phyloP scores from a whole-genome alignment of 495 filamentous ascomycete genomes.

The Astrothelium subdiscretum region DNA sequence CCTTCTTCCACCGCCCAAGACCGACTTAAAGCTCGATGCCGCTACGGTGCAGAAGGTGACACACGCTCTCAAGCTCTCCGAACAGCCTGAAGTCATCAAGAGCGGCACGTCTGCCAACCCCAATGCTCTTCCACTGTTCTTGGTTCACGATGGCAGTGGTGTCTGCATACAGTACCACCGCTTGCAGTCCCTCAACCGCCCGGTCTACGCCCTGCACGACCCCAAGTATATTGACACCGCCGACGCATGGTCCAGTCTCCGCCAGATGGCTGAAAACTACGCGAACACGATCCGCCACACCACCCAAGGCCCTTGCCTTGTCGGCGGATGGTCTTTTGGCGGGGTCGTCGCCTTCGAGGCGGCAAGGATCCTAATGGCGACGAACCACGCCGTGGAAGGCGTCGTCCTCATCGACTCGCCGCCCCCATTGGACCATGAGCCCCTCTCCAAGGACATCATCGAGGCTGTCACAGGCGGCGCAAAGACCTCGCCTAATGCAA shows the following conservation, averaged over 20 bases:
- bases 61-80: conserved; percentile 1
- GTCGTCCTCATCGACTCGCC: conserved; percentile 14
- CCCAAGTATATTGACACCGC: conserved; percentile 4
- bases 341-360: conserved; percentile 11
- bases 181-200: conserved; percentile 1
- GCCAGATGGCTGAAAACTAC: conserved; percentile 1
- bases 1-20: background rate
- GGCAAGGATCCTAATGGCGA: background rate
- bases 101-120: background rate
- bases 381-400: conserved; percentile 5
- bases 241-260: conserved; percentile 3
- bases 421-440: conserved; percentile 5
- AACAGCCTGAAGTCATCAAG: conserved; percentile 3
- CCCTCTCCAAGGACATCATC: conserved; percentile 6
- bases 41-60: background rate
- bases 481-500: conserved; percentile 3
- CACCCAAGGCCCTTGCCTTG: conserved; percentile 2
- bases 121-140: conserved; percentile 4
- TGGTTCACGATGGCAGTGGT: conserved; percentile 9
- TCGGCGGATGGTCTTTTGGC: conserved; percentile 12
- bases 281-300: background rate
- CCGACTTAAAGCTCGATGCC: background rate
- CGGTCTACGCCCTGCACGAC: conserved; percentile 4
- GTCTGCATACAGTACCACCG: conserved; percentile 3
- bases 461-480: conserved; percentile 4